A percentile compares a stretch with the other conserved stretches of the same genome.
These are phyloP conservation scores for Penicillium sp. DNA, from an alignment of 2,329 filamentous ascomycete species.

Conservation along the genomic window DNA sequence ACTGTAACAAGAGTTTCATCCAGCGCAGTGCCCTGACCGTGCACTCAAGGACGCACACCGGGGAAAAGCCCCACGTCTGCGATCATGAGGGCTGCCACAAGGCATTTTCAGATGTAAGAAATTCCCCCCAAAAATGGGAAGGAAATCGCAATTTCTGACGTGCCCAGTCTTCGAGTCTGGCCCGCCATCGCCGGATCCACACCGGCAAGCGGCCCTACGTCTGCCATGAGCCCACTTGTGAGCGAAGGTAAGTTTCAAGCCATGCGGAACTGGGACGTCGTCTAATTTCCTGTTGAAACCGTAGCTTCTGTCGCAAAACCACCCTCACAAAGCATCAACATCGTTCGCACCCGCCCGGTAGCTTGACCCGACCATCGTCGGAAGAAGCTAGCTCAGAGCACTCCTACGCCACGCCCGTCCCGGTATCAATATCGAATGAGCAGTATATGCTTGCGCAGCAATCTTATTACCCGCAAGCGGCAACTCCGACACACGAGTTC, in stretches of 20 bases:
- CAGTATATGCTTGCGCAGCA: constrained; percentile 41
- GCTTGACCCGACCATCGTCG: constrained; percentile 36
- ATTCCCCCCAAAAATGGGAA: not conserved
- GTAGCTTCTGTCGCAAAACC: constrained; percentile 45
- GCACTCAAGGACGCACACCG: constrained; percentile 47
- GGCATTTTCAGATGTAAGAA: constrained; percentile 47
- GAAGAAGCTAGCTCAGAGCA: constrained; percentile 41
- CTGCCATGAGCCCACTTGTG: constrained; percentile 43
- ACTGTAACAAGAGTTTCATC: constrained; percentile 52
- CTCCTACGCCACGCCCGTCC: constrained; percentile 32
- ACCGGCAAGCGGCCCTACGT: constrained; percentile 45
- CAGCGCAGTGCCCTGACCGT: constrained; percentile 52
- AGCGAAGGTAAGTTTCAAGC: constrained; percentile 35
- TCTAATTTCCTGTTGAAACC: constrained; percentile 6
- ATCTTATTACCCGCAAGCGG: constrained; percentile 35
- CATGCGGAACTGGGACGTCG: not conserved
- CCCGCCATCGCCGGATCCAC: constrained; percentile 43
- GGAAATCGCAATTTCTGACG: not conserved
- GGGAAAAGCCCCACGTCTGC: constrained; percentile 48
- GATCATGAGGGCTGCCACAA: constrained; percentile 46
- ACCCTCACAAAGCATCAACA: constrained; percentile 45
- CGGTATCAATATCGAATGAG: constrained; percentile 35
- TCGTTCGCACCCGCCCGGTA: constrained; percentile 40
- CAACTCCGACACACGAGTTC: constrained; percentile 39
- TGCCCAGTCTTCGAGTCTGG: constrained; percentile 43